Percentiles rank a stretch among this genome's conserved stretches.
These are phyloP conservation scores for Diversispora eburnea DNA, from an alignment of 192 early-diverging fungal species.

Conservation along the genomic window DNA sequence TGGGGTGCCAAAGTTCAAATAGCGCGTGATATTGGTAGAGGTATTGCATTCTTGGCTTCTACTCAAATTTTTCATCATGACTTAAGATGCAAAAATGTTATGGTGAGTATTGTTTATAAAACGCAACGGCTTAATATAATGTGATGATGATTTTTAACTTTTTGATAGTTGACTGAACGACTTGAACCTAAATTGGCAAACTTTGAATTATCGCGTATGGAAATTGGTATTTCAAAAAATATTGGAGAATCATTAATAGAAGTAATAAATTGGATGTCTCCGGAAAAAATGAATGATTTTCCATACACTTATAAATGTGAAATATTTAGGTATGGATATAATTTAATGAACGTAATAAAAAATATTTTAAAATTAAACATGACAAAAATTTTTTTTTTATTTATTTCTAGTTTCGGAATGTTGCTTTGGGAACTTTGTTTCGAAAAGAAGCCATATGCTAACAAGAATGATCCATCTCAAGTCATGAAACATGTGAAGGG, in stretches of 20 bases:
- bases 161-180: slow-evolving; percentile 7
- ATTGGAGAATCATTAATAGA: background rate
- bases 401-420: slow-evolving; percentile 3
- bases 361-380: background rate
- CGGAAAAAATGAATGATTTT: slow-evolving; percentile 10
- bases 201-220: background rate
- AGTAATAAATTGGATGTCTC: slow-evolving; percentile 14
- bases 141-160: background rate
- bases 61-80: slow-evolving; percentile 18
- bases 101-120: background rate
- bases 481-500: background rate
- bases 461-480: too few relatives aligned
- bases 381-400: background rate
- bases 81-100: slow-evolving; percentile 15
- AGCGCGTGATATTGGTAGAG: slow-evolving; percentile 25
- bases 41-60: background rate
- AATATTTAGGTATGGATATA: slow-evolving; percentile 6
- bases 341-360: background rate
- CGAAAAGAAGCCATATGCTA: slow-evolving; percentile 7
- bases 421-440: slow-evolving; percentile 7
- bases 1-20: background rate
- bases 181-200: slow-evolving; percentile 20
- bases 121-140: background rate
- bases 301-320: slow-evolving; percentile 20
- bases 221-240: background rate